These are phyloP conservation scores for Knufia petricola DNA, from an alignment of 2,329 filamentous ascomycete species.

Conservation along the genomic window DNA sequence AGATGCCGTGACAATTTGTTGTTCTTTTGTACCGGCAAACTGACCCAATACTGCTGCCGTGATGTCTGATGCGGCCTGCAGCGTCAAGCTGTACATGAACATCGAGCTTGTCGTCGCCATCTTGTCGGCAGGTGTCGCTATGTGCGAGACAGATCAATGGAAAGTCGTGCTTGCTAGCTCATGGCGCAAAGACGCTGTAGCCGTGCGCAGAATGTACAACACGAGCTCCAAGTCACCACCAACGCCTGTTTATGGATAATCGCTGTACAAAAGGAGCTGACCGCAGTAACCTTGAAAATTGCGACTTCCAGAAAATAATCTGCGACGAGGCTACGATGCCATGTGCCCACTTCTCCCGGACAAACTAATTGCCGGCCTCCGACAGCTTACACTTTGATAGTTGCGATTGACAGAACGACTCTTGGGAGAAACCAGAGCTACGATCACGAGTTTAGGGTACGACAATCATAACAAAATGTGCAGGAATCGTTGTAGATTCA, in stretches of 20 bases:
- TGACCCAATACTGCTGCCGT: constrained; percentile 88
- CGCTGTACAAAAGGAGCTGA: background rate
- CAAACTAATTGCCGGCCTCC: no score
- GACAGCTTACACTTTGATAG: no score
- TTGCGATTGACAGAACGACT: no score
- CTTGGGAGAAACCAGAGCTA: no score
- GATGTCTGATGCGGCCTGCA: constrained; percentile 83
- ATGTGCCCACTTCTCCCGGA: no score
- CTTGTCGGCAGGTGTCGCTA: constrained; percentile 25
- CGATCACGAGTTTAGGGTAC: no score
- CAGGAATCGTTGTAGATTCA: no score
- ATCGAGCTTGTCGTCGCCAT: constrained; percentile 98
- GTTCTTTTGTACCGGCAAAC: constrained; percentile 91
- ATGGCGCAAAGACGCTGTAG: no score
- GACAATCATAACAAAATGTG: no score
- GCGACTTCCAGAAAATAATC: background rate
- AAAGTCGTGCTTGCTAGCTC: background rate
- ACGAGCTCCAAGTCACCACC: background rate
- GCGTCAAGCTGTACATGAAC: constrained; percentile 96
- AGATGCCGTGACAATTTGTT: constrained; percentile 90
- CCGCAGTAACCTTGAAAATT: background rate
- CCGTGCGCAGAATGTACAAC: no score
- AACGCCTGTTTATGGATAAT: constrained; percentile 1
- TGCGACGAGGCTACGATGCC: background rate
- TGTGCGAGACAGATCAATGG: background rate